Evolutionary conservation across 164 flowering plant genomes (phyloP), one percentile per base, ranked within the genome.

Genomic region (Annona cherimola): DNA sequence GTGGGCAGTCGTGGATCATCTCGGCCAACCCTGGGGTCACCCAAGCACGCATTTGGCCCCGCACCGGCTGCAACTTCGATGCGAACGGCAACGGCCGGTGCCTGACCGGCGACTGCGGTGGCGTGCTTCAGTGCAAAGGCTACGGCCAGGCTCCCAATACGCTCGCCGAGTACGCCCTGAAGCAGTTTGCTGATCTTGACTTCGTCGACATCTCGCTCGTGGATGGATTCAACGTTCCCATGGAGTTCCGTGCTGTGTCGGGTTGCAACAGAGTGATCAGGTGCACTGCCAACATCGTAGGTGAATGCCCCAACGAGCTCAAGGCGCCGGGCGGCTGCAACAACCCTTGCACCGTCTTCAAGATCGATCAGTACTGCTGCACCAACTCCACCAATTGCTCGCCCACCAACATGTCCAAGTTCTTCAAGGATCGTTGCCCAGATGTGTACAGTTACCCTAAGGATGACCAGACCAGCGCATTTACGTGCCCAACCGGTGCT

Each of bases 381-480:
- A 62, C 19, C 3, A 18, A 20, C 39, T 42, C 77, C 1, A 81
- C 77, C 0, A 79, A 39, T 54, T 84, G 88, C 72, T 75, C 67
- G 3, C 82, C 91, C 0, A 87, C 89, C 0, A 5, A 44, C 45
- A 77, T 50, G 63, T 88, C 91, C 0, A 81, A 72, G 76, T 87
- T 77, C 61, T 87, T 87, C 76, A 87, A 87, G 79, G 50, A 20
- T 0, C 70, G 86, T 73, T 88, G 91, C 75, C 84, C 81, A 0
- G 86, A 82, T 76, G 85, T 89, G 14, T 85, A 86, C 61, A 88
- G 88, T 54, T 88, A 83, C 68, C 88, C 91, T 3, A 66, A 82
- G 72, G 89, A 86, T 76, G 91, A 88, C 63, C 69, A 69, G 0
- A 79, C 88, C 1, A 85, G 89, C 81, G 78, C 82, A 0, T 84